Percentiles rank a stretch among this genome's conserved stretches.
These are phyloP conservation scores for Irpex sp. DNA, from an alignment of 1,284 basidiomycete genomes.

Conservation along the genomic window DNA sequence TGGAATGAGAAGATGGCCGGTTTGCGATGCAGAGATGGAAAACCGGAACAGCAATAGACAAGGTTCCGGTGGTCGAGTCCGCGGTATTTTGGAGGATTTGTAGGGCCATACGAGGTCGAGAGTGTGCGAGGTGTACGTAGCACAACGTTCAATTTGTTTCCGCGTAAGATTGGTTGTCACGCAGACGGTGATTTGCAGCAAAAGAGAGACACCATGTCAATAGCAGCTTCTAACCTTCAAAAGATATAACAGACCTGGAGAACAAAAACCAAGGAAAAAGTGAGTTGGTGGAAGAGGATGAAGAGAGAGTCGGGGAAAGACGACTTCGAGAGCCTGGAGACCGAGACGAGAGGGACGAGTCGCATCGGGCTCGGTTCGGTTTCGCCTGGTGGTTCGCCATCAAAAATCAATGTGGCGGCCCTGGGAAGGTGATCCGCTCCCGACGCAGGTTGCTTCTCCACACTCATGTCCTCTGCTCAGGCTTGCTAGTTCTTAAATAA, in stretches of 20 bases:
- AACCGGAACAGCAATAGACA: neutral
- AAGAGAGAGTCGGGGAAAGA: conserved; percentile 9
- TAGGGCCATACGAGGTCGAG: neutral
- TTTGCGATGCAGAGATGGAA: neutral
- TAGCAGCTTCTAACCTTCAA: neutral
- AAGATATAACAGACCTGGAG: neutral
- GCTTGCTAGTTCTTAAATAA: neutral
- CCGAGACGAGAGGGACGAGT: neutral
- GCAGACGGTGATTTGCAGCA: neutral
- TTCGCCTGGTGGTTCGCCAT: neutral
- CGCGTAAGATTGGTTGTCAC: neutral
- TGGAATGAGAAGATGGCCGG: neutral
- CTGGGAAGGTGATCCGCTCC: neutral
- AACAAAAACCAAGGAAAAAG: neutral
- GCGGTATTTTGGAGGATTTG: neutral
- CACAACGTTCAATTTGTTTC: neutral
- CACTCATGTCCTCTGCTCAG: neutral
- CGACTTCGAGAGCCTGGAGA: conserved; percentile 2
- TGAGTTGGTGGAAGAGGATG: conserved; percentile 3
- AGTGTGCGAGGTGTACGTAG: neutral
- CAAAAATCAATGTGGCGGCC: neutral
- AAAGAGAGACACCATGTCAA: neutral
- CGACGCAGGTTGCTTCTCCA: neutral
- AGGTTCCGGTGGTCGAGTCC: neutral
- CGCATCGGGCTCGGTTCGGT: conserved; percentile 1